These are phyloP conservation scores for Penicillium hordei DNA, from an alignment of 2,329 filamentous ascomycete genomes.

Conservation along the genomic window DNA sequence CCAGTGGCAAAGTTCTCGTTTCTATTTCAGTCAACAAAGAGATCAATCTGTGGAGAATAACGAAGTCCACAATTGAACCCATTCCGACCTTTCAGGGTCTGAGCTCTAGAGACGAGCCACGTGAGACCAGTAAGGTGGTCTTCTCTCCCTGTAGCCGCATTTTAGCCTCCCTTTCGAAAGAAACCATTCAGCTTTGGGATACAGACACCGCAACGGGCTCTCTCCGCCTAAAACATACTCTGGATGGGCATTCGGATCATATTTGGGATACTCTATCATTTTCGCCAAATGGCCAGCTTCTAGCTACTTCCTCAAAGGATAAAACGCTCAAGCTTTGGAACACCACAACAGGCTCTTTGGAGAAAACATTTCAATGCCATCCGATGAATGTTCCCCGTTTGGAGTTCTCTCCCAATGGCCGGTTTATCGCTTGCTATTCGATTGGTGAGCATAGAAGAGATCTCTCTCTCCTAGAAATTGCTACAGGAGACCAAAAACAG, in stretches of 20 bases:
- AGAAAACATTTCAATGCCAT: background rate
- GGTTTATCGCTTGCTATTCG: background rate
- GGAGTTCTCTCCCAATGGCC: background rate
- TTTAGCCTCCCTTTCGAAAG: background rate
- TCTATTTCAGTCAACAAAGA: background rate
- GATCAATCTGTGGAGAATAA: background rate
- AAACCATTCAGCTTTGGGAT: background rate
- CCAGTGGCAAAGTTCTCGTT: background rate
- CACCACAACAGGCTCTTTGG: background rate
- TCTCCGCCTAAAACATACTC: background rate
- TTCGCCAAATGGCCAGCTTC: background rate
- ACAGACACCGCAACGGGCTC: background rate
- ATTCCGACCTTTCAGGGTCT: background rate
- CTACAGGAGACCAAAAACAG: background rate
- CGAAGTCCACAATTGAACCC: background rate
- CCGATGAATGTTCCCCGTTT: background rate
- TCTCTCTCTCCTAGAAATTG: background rate
- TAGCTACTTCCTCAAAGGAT: background rate
- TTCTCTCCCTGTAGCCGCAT: background rate
- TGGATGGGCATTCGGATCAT: background rate
- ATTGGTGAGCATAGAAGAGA: too few relatives aligned
- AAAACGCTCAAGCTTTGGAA: background rate
- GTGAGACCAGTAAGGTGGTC: background rate
- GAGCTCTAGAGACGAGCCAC: background rate
- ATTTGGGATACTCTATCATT: background rate